These are phyloP conservation scores for Diaporthe caulivora DNA, from an alignment of 2,329 filamentous ascomycete species.

Conservation along the genomic window DNA sequence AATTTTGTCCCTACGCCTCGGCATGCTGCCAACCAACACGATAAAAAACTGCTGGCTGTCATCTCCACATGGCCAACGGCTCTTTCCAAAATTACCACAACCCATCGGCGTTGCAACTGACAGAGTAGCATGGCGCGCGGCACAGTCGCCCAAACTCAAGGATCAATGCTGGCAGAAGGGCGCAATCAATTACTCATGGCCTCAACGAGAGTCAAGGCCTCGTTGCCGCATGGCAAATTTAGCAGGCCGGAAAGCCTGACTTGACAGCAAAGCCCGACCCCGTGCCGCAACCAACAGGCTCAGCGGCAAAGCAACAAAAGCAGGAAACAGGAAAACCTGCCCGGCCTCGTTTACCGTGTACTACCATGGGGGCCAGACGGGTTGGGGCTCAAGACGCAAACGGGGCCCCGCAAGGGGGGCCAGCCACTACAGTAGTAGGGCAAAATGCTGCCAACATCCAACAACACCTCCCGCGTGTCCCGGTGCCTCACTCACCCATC, in stretches of 20 bases:
- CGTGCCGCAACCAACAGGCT: neutral
- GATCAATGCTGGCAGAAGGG: neutral
- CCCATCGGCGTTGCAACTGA: neutral
- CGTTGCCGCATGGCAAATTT: conserved; percentile 11
- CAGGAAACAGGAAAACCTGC: neutral
- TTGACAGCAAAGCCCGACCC: neutral
- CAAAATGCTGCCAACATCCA: neutral
- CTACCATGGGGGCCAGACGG: neutral
- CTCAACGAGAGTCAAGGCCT: neutral
- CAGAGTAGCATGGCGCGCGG: conserved; percentile 23
- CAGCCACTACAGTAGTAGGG: neutral
- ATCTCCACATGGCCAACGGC: conserved; percentile 21
- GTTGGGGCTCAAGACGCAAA: conserved; percentile 5
- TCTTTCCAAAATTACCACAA: conserved; percentile 17
- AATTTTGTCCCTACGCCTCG: conserved; percentile 1
- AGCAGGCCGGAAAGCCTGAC: neutral
- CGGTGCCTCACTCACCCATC: neutral
- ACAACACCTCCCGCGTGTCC: neutral
- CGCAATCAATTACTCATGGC: neutral
- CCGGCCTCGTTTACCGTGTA: neutral
- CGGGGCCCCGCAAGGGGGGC: neutral
- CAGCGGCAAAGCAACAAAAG: neutral
- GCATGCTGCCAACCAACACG: conserved; percentile 13
- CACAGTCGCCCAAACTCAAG: neutral
- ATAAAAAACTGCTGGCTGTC: neutral